These are phyloP conservation scores for Lasiosphaeria hispida DNA, from an alignment of 495 filamentous ascomycete genomes.

Conservation along the genomic window DNA sequence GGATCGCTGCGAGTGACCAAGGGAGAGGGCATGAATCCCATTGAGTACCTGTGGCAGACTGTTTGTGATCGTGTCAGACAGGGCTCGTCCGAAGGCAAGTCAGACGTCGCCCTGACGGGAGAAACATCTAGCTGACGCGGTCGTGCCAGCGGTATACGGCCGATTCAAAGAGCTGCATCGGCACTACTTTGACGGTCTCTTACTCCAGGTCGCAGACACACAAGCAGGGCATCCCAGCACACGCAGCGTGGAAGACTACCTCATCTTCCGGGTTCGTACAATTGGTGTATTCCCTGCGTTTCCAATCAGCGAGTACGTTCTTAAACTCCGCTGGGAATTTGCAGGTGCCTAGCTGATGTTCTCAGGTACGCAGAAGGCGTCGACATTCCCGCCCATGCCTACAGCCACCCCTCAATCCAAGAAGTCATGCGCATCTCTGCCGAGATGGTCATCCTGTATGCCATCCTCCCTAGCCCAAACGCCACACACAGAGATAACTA, in stretches of 20 bases:
- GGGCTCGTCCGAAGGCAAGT: background rate
- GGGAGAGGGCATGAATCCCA: background rate
- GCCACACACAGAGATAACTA: no score
- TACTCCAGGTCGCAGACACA: constrained; percentile 4
- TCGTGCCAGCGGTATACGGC: constrained; percentile 2
- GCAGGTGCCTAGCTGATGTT: background rate
- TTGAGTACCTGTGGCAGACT: constrained; percentile 9
- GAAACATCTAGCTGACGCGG: no score
- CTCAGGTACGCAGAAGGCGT: constrained; percentile 5
- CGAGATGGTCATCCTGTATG: constrained; percentile 14
- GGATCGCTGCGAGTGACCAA: background rate
- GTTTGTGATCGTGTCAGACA: constrained; percentile 1
- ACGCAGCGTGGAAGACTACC: constrained; percentile 2
- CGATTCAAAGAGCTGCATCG: constrained; percentile 7
- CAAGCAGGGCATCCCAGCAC: background rate
- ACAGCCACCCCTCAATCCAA: constrained; percentile 10
- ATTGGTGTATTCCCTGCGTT: constrained; percentile 14
- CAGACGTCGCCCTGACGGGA: background rate
- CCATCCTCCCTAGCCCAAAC: background rate
- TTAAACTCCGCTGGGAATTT: background rate
- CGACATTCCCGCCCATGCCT: constrained; percentile 4
- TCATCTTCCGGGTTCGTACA: background rate
- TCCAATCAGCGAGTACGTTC: constrained; percentile 1
- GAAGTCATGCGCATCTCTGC: constrained; percentile 13
- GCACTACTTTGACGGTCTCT: constrained; percentile 7